Conservation (phyloP, 441 rosid genomes). For the Populus hybrid region DNA sequence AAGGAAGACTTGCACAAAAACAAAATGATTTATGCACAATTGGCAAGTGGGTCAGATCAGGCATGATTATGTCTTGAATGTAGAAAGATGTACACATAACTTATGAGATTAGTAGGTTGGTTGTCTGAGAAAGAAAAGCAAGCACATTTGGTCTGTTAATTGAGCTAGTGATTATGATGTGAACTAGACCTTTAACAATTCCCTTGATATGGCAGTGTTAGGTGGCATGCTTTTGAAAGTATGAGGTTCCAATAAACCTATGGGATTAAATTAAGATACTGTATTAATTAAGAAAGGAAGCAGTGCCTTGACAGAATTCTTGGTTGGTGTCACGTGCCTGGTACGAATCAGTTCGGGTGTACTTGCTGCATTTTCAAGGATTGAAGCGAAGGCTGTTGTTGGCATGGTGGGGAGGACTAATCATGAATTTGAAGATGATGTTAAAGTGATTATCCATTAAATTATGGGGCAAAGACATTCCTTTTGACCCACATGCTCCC, state of each 20-base stretch:
- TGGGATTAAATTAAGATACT: constrained; percentile 10
- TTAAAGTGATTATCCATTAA: constrained; percentile 1
- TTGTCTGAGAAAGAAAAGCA: constrained; percentile 28
- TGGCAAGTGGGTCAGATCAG: constrained; percentile 43
- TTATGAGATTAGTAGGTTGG: constrained; percentile 32
- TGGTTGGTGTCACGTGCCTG: not conserved
- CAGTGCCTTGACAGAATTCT: constrained; percentile 31
- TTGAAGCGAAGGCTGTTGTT: not conserved
- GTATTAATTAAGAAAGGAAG: constrained; percentile 9
- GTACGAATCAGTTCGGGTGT: not conserved
- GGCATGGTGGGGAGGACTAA: not conserved
- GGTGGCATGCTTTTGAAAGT: constrained; percentile 33
- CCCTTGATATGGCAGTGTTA: constrained; percentile 34
- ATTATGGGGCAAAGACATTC: not conserved
- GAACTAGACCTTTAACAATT: constrained; percentile 28
- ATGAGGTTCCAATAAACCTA: constrained; percentile 4
- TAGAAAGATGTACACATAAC: constrained; percentile 15
- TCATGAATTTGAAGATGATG: not conserved
- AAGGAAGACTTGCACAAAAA: constrained; percentile 25
- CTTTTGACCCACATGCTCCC: constrained; percentile 14
- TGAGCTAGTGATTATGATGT: constrained; percentile 33
- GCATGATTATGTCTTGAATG: constrained; percentile 49
- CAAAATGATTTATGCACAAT: constrained; percentile 37
- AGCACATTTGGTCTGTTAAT: constrained; percentile 46
- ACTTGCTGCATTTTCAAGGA: not conserved